phyloP scores from a whole-genome alignment of 1,284 basidiomycete species.

The Trichosporon asahii region DNA sequence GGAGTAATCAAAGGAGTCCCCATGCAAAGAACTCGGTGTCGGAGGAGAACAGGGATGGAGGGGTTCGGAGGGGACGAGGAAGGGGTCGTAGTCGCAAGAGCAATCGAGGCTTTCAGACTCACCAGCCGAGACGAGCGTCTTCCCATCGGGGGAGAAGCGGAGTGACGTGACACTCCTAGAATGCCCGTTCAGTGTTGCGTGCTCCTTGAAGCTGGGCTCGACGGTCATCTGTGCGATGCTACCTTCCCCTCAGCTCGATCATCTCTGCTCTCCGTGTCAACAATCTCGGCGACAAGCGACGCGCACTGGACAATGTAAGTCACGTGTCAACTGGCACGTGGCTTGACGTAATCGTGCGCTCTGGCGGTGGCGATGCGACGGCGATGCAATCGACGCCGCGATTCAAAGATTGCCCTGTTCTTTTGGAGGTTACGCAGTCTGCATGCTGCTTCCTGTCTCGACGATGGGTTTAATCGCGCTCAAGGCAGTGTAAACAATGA shows the following conservation, averaged over 20 bases:
- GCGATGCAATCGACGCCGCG: neutral
- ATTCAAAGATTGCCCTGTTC: neutral
- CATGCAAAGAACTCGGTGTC: no score
- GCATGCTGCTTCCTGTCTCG: neutral
- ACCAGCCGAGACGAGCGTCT: constrained; percentile 51
- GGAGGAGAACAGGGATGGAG: no score
- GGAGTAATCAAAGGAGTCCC: no score
- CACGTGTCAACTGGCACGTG: neutral
- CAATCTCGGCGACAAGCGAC: neutral
- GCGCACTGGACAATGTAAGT: neutral
- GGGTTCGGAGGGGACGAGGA: neutral
- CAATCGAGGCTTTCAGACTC: constrained; percentile 16
- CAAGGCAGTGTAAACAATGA: constrained; percentile 2
- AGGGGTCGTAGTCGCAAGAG: no score
- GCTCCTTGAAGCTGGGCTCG: neutral
- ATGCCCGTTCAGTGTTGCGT: constrained; percentile 53
- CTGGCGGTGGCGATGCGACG: neutral
- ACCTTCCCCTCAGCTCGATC: neutral
- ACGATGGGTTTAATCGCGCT: neutral
- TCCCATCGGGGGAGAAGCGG: constrained; percentile 54
- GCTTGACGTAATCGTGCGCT: neutral
- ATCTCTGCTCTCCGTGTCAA: neutral
- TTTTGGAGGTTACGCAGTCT: neutral
- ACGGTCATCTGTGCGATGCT: neutral
- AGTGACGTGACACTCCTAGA: constrained; percentile 51